These are phyloP conservation scores for Leccinellum albellum DNA, from an alignment of 768 basidiomycete genomes.

Conservation along the genomic window DNA sequence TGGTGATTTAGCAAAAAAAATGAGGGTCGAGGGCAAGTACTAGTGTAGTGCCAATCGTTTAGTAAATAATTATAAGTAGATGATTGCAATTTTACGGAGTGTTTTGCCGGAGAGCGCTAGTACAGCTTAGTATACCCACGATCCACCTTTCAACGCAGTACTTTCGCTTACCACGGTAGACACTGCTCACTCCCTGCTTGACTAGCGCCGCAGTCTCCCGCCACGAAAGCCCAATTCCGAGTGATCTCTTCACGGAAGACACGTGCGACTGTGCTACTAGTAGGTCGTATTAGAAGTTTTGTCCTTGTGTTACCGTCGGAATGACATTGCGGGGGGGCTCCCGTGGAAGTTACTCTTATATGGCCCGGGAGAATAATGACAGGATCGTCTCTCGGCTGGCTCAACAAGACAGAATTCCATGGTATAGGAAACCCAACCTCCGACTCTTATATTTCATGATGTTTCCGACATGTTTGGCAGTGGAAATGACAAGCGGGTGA, in stretches of 20 bases:
- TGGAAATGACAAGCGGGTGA: conserved; percentile 11
- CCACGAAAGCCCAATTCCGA: background rate
- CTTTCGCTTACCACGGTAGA: background rate
- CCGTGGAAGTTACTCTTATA: background rate
- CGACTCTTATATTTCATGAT: conserved; percentile 51
- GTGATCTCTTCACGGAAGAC: background rate
- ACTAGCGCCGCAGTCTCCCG: background rate
- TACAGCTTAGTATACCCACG: too few species aligned
- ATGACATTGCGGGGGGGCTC: background rate
- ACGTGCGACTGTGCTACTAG: background rate
- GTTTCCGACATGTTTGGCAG: conserved; percentile 35
- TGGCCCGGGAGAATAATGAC: conserved; percentile 1
- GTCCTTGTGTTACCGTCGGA: background rate
- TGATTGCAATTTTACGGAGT: too few species aligned
- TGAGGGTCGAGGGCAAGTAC: too few species aligned
- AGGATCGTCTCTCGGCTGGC: conserved; percentile 13
- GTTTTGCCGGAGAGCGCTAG: too few species aligned
- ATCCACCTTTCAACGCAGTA: background rate
- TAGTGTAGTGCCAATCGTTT: too few species aligned
- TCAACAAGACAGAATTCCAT: conserved; percentile 47
- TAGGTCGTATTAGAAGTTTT: background rate
- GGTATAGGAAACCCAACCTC: conserved; percentile 61
- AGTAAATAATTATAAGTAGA: too few species aligned
- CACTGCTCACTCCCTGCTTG: background rate
- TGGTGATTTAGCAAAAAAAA: too few species aligned